Conservation (phyloP, 495 filamentous ascomycete species). For the Evansstolkia leycettana region DNA sequence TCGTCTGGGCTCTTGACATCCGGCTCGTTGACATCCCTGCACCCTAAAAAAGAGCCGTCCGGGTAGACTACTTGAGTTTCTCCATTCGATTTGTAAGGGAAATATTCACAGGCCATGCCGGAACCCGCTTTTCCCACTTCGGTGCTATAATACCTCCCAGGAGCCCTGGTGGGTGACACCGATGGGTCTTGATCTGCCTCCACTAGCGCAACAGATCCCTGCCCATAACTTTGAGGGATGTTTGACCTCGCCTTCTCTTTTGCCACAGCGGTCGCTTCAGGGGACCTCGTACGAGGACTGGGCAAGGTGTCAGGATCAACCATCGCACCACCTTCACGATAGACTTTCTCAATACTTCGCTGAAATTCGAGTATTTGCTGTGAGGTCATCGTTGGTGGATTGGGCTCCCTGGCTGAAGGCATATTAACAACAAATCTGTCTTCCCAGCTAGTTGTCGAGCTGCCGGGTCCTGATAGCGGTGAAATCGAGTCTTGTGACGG, state of each 20-base stretch:
- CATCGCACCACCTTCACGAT: conserved; percentile 16
- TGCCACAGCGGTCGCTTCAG: conserved; percentile 8
- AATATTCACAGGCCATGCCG: conserved; percentile 29
- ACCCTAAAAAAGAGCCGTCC: conserved; percentile 37
- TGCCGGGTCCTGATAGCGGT: conserved; percentile 20
- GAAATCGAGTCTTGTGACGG: conserved; percentile 22
- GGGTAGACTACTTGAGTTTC: conserved; percentile 10
- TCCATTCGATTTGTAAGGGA: conserved; percentile 14
- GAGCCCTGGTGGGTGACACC: not conserved
- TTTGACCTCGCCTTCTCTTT: conserved; percentile 3
- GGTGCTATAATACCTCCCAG: conserved; percentile 25
- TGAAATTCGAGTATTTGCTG: conserved; percentile 32
- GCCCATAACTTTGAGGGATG: not conserved
- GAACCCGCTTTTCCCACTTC: conserved; percentile 28
- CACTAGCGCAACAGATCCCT: not conserved
- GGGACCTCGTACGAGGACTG: conserved; percentile 19
- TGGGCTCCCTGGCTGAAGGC: conserved; percentile 32
- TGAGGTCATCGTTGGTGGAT: conserved; percentile 26
- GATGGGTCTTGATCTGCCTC: conserved; percentile 4
- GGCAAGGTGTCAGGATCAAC: conserved; percentile 21
- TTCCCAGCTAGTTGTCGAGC: conserved; percentile 26
- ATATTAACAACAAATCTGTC: conserved; percentile 37
- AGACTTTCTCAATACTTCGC: conserved; percentile 22
- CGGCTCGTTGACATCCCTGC: conserved; percentile 29
- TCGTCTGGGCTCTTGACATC: conserved; percentile 29